phyloP scores from a whole-genome alignment of 2,329 filamentous ascomycete genomes.

The Colletotrichum spinosum region DNA sequence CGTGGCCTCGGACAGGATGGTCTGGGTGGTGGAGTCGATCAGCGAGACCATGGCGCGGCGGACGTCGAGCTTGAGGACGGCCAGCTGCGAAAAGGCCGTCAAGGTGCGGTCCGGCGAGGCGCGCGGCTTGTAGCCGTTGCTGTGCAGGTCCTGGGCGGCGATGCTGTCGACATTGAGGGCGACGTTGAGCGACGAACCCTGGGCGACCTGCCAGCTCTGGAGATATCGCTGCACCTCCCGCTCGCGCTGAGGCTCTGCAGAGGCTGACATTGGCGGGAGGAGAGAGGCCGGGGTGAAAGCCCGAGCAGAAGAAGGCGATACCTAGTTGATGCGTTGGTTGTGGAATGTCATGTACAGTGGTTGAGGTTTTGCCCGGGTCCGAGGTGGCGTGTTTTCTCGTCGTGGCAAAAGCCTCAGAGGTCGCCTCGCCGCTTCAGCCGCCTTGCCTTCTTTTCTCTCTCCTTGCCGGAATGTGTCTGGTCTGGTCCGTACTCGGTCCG shows the following conservation, averaged over 20 bases:
- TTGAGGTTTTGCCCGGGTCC: too few relatives aligned
- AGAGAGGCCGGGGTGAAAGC: background rate
- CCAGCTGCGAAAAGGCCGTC: conserved; percentile 62
- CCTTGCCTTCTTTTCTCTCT: background rate
- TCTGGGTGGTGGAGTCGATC: conserved; percentile 58
- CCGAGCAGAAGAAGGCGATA: background rate
- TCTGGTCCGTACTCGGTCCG: background rate
- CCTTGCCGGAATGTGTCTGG: too few relatives aligned
- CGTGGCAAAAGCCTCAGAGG: too few relatives aligned
- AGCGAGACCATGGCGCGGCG: conserved; percentile 63
- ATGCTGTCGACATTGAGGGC: conserved; percentile 47
- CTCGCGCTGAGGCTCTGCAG: conserved; percentile 42
- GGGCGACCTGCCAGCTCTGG: conserved; percentile 47
- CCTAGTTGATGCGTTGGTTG: too few relatives aligned
- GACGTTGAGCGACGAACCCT: conserved; percentile 47
- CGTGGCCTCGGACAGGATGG: conserved; percentile 64
- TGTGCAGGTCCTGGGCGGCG: conserved; percentile 42
- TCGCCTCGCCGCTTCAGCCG: background rate
- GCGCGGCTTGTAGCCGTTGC: conserved; percentile 47
- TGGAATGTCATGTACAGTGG: too few relatives aligned
- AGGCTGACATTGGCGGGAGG: conserved; percentile 22
- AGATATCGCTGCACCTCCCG: conserved; percentile 47
- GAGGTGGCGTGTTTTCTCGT: too few relatives aligned
- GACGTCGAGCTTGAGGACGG: conserved; percentile 58
- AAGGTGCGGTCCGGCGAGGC: conserved; percentile 52